phyloP scores from a whole-genome alignment of 1,284 basidiomycete genomes.

The Gymnopus androsaceus region DNA sequence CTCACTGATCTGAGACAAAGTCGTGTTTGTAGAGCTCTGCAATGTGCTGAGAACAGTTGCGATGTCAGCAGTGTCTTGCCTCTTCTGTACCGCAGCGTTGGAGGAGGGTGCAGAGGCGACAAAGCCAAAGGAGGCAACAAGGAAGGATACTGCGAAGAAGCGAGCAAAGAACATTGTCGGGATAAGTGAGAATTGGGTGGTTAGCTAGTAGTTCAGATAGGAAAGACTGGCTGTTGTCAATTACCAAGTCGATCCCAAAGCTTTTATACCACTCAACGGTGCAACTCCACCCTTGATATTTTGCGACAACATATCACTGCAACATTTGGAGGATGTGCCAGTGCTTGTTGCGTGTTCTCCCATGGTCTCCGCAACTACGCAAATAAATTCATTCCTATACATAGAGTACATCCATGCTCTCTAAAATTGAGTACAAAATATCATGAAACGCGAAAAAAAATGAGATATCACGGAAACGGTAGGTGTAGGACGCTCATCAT shows the following conservation, averaged over 20 bases:
- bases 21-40: constrained; percentile 13
- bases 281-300: neutral
- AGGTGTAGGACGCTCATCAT: neutral
- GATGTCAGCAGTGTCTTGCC: constrained; percentile 15
- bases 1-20: constrained; percentile 19
- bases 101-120: constrained; percentile 11
- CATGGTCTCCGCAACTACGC: constrained; percentile 9
- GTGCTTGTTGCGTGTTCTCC: neutral
- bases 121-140: constrained; percentile 15
- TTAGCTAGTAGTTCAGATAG: neutral
- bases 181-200: neutral
- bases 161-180: constrained; percentile 10
- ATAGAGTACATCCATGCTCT: neutral
- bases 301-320: neutral
- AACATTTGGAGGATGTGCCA: neutral
- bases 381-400: neutral
- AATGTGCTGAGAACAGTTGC: constrained; percentile 11
- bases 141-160: constrained; percentile 7
- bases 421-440: neutral
- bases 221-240: neutral
- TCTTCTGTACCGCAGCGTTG: constrained; percentile 8
- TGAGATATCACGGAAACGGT: constrained; percentile 1
- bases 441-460: constrained; percentile 1
- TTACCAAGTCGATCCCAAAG: too few species aligned
- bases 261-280: neutral